These are phyloP conservation scores for Asterophora parasitica DNA, from an alignment of 768 basidiomycete species.

Conservation along the genomic window DNA sequence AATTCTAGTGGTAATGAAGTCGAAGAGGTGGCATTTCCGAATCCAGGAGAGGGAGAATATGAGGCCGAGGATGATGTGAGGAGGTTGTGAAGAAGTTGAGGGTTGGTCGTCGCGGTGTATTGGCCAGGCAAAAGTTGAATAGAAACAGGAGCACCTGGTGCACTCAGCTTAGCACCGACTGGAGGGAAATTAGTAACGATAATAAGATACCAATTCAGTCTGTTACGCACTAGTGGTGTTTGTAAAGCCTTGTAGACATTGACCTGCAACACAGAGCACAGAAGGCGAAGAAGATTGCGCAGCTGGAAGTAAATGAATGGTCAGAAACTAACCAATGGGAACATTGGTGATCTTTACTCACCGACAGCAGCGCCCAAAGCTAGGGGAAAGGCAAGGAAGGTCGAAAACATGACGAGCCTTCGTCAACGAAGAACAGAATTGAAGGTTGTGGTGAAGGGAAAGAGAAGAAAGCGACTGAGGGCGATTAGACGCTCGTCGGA, in stretches of 20 bases:
- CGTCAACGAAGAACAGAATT: conserved; percentile 20
- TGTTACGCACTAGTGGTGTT: conserved; percentile 58
- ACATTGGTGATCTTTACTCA: conserved; percentile 19
- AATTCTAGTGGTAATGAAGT: conserved; percentile 65
- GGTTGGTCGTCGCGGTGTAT: conserved; percentile 68
- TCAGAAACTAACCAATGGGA: too few species aligned
- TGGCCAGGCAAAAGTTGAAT: conserved; percentile 72
- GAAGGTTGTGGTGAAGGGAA: conserved; percentile 6
- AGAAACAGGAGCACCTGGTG: conserved; percentile 44
- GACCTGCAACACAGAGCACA: conserved; percentile 82
- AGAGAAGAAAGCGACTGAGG: conserved; percentile 7
- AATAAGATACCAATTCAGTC: neutral
- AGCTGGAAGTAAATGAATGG: conserved; percentile 24
- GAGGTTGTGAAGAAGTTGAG: conserved; percentile 63
- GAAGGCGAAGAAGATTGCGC: conserved; percentile 53
- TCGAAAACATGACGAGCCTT: conserved; percentile 31
- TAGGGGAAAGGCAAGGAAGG: conserved; percentile 28
- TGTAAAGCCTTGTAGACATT: conserved; percentile 78
- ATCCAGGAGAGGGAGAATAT: conserved; percentile 57
- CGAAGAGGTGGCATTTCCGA: conserved; percentile 49
- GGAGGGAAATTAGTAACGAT: neutral
- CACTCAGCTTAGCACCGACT: conserved; percentile 71
- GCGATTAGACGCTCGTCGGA: conserved; percentile 3
- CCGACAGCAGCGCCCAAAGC: conserved; percentile 31
- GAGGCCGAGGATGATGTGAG: conserved; percentile 63